Evolutionary conservation across 768 basidiomycete genomes (phyloP).

Genomic region (Lentinula aciculospora): DNA sequence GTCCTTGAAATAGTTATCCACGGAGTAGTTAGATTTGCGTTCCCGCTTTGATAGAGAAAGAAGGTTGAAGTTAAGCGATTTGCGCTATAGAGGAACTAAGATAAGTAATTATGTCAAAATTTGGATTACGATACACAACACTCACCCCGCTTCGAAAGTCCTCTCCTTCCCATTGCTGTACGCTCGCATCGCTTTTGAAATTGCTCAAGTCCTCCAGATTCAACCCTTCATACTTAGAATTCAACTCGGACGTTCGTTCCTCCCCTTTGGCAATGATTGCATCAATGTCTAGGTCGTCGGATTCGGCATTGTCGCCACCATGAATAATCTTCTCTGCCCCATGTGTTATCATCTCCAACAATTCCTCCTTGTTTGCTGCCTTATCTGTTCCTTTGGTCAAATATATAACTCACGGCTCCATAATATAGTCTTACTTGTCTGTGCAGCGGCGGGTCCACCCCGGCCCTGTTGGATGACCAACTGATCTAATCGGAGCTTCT

Average conservation of each 20-base stretch:
- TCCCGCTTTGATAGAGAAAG: conserved; percentile 90
- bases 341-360: conserved; percentile 97
- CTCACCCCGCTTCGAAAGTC: conserved; percentile 77
- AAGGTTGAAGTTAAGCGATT: conserved; percentile 68
- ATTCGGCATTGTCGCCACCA: conserved; percentile 54
- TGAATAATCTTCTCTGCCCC: conserved; percentile 97
- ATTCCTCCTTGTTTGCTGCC: conserved; percentile 93
- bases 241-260: conserved; percentile 82
- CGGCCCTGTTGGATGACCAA: conserved; percentile 96
- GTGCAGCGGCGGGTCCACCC: conserved; percentile 68
- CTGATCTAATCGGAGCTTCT: conserved; percentile 92
- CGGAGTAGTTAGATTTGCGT: conserved; percentile 90
- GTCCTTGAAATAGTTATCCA: conserved; percentile 95
- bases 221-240: conserved; percentile 86
- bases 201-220: conserved; percentile 94
- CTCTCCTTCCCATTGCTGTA: conserved; percentile 95
- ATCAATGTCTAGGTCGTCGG: conserved; percentile 64
- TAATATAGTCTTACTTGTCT: conserved; percentile 13
- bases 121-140: background rate
- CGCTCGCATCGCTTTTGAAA: conserved; percentile 90
- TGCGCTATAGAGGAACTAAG: conserved; percentile 40
- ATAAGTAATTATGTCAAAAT: background rate
- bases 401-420: background rate
- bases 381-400: conserved; percentile 39
- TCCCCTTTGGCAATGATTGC: conserved; percentile 90